Conservation (phyloP, 257 asterid genomes). For the Osmanthus fragrans region DNA sequence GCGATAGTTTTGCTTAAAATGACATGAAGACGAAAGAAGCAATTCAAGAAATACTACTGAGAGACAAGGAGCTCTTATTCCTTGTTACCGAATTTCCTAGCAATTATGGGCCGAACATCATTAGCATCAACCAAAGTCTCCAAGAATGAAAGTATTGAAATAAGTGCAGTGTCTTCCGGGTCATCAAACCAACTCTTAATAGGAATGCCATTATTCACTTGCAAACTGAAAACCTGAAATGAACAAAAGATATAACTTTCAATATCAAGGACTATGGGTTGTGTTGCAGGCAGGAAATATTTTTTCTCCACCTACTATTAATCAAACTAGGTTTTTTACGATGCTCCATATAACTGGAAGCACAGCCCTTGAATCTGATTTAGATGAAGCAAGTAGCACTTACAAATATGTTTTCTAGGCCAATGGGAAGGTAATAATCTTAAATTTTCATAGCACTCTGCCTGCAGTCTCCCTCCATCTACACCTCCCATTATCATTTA, state of each 20-base stretch:
- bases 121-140: conserved; percentile 86
- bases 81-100: conserved; percentile 93
- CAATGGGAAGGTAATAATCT: background rate
- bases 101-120: conserved; percentile 96
- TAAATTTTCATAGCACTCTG: background rate
- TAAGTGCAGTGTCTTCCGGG: conserved; percentile 75
- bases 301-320: background rate
- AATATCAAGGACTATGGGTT: conserved; percentile 15
- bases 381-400: background rate
- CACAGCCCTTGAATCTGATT: background rate
- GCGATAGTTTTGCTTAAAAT: conserved; percentile 26
- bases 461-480: conserved; percentile 1
- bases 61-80: conserved; percentile 82
- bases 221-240: conserved; percentile 87
- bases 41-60: conserved; percentile 46
- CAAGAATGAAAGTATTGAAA: conserved; percentile 79
- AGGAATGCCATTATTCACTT: conserved; percentile 96
- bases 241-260: conserved; percentile 23
- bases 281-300: conserved; percentile 2
- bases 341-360: background rate
- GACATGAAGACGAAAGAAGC: conserved; percentile 33
- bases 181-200: conserved; percentile 97
- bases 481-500: background rate
- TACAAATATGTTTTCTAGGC: background rate
- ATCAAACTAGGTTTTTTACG: conserved; percentile 10